Conservation (phyloP, 257 asterid genomes). For the Nicotiana noctiflora region DNA sequence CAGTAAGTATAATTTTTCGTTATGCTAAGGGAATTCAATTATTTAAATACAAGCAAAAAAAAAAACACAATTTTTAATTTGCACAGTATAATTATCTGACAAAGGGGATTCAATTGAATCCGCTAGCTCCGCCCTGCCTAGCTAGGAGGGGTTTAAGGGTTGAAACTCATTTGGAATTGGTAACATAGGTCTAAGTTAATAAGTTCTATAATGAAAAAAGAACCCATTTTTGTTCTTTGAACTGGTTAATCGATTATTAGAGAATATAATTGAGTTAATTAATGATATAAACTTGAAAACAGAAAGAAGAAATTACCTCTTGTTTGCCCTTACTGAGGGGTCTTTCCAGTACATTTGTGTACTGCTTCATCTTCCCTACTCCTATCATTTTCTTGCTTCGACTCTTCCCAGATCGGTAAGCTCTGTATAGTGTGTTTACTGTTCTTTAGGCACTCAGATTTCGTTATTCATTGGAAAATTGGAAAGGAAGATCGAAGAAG, state of each 20-base stretch:
- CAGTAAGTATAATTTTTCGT: no score
- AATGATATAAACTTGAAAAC: background rate
- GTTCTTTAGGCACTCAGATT: background rate
- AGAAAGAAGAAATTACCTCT: conserved; percentile 49
- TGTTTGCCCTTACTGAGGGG: conserved; percentile 95
- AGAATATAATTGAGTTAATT: background rate
- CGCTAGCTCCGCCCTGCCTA: no score
- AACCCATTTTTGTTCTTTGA: background rate
- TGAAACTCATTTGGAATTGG: background rate
- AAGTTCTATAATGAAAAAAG: background rate
- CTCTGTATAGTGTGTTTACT: background rate
- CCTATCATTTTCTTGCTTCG: conserved; percentile 47
- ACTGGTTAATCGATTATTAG: background rate
- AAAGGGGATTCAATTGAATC: no score
- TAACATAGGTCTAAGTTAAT: background rate
- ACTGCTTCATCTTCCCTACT: conserved; percentile 85
- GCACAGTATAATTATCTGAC: no score
- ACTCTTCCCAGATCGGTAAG: background rate
- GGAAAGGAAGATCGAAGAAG: background rate
- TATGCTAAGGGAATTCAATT: no score
- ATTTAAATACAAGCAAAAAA: no score
- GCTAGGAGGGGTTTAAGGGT: background rate
- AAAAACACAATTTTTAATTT: no score
- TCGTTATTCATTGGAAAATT: background rate
- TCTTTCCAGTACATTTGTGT: conserved; percentile 68